These are phyloP conservation scores for Astragalus membranaceus DNA, from an alignment of 306 rosid species.

Conservation along the genomic window DNA sequence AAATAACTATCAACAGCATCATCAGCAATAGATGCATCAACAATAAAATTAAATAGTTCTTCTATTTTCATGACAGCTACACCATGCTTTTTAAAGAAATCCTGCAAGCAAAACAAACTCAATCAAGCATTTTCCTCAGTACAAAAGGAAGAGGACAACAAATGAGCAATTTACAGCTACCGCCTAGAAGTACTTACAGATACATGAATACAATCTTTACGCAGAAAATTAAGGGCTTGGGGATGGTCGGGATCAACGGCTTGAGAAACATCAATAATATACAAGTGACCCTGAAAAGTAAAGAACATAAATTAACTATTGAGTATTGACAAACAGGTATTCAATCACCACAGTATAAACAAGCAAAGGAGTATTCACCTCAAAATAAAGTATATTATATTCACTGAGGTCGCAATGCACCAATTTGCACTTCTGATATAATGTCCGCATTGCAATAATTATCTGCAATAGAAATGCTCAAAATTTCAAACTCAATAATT, in stretches of 20 bases:
- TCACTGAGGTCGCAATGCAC: slow-evolving; percentile 97
- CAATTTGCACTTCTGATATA: slow-evolving; percentile 86
- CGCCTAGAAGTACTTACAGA: slow-evolving; percentile 42
- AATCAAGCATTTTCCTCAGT: neutral
- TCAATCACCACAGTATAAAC: slow-evolving; percentile 3
- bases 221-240: slow-evolving; percentile 73
- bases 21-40: slow-evolving; percentile 73
- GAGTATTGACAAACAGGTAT: neutral
- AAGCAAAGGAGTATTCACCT: slow-evolving; percentile 34
- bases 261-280: slow-evolving; percentile 93
- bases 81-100: slow-evolving; percentile 75
- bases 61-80: slow-evolving; percentile 87
- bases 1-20: slow-evolving; percentile 69
- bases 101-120: slow-evolving; percentile 42
- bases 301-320: slow-evolving; percentile 2
- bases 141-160: neutral
- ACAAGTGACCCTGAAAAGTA: slow-evolving; percentile 68
- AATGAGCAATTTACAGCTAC: neutral
- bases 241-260: slow-evolving; percentile 91
- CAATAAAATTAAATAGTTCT: slow-evolving; percentile 85
- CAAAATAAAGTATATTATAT: slow-evolving; percentile 78
- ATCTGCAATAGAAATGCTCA: slow-evolving; percentile 39
- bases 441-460: slow-evolving; percentile 72
- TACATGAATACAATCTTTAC: slow-evolving; percentile 71
- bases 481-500: slow-evolving; percentile 1